A percentile compares a stretch with the other conserved stretches of the same genome.
Evolutionary conservation across 2,329 filamentous ascomycete species (phyloP).

Genomic region (Fusarium multiceps): DNA sequence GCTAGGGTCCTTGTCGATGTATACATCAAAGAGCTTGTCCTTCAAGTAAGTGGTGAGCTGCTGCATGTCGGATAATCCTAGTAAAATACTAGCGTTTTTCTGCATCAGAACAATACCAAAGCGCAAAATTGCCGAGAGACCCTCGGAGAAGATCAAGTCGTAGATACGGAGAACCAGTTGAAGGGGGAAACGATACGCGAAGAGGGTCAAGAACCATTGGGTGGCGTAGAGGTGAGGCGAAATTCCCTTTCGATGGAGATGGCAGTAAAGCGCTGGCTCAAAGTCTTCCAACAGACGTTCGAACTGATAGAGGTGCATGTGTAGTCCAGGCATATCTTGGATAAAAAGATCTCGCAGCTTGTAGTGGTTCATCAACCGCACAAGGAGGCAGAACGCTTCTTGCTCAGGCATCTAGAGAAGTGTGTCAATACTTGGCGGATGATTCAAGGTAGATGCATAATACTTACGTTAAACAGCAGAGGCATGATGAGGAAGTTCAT

Average conservation of each 20-base stretch:
- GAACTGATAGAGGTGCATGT: conserved; percentile 94
- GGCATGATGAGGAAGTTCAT: conserved; percentile 99
- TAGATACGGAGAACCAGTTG: conserved; percentile 97
- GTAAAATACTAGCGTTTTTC: conserved; percentile 82
- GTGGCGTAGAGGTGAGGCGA: conserved; percentile 95
- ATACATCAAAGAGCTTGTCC: conserved; percentile 94
- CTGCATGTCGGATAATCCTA: conserved; percentile 91
- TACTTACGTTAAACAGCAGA: conserved; percentile 85
- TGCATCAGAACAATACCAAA: conserved; percentile 97
- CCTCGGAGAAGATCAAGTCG: conserved; percentile 93
- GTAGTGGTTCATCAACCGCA: conserved; percentile 97
- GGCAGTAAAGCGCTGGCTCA: conserved; percentile 94
- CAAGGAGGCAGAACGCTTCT: conserved; percentile 93
- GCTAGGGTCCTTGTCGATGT: conserved; percentile 93
- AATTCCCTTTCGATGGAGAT: conserved; percentile 87
- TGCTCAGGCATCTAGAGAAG: conserved; percentile 85
- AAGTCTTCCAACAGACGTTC: conserved; percentile 93
- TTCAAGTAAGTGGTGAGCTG: conserved; percentile 90
- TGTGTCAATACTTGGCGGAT: conserved; percentile 11
- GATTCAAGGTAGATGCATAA: too few species aligned
- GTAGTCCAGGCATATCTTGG: conserved; percentile 95
- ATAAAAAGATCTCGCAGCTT: conserved; percentile 92
- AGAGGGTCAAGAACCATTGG: conserved; percentile 99
- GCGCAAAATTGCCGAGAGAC: conserved; percentile 90
- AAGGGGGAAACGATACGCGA: conserved; percentile 95